These are phyloP conservation scores for Thelonectria rubi DNA, from an alignment of 2,329 filamentous ascomycete species.

Conservation along the genomic window DNA sequence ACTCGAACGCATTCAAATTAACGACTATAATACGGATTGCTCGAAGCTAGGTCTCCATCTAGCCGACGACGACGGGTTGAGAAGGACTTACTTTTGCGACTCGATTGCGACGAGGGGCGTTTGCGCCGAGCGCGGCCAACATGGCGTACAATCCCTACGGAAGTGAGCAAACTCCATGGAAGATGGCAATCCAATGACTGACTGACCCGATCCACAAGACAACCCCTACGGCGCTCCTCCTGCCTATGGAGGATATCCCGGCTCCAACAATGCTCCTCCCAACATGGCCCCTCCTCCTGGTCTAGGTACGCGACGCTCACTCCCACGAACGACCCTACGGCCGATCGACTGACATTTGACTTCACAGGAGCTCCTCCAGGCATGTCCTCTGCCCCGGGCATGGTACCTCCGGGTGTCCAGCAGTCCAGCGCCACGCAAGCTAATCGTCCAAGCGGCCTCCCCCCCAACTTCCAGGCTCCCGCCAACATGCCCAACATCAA, in stretches of 20 bases:
- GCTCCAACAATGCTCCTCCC: slow-evolving; percentile 63
- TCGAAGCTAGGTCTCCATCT: not conserved
- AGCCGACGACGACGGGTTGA: slow-evolving; percentile 1
- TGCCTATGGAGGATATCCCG: slow-evolving; percentile 76
- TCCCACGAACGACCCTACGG: not conserved
- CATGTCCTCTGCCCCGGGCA: slow-evolving; percentile 82
- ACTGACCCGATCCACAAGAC: slow-evolving; percentile 33
- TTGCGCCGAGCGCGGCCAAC: slow-evolving; percentile 29
- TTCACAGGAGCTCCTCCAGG: slow-evolving; percentile 76
- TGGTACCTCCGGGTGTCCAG: slow-evolving; percentile 79
- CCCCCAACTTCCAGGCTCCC: slow-evolving; percentile 85
- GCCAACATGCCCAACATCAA: slow-evolving; percentile 97
- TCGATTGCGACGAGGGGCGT: slow-evolving; percentile 27
- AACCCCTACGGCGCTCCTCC: slow-evolving; percentile 79
- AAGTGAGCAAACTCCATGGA: slow-evolving; percentile 49
- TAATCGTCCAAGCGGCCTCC: slow-evolving; percentile 82
- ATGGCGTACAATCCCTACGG: slow-evolving; percentile 72
- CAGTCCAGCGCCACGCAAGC: slow-evolving; percentile 77
- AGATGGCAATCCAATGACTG: slow-evolving; percentile 4
- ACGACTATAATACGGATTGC: not conserved
- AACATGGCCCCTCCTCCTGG: slow-evolving; percentile 82
- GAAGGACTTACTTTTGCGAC: slow-evolving; percentile 5
- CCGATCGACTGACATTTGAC: slow-evolving; percentile 24
- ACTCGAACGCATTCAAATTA: not conserved
- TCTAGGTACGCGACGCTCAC: slow-evolving; percentile 69